Evolutionary conservation across 805 yeast species (phyloP), one percentile per base, ranked within the genome.

Genomic region (Hanseniaspora clermontiae): DNA sequence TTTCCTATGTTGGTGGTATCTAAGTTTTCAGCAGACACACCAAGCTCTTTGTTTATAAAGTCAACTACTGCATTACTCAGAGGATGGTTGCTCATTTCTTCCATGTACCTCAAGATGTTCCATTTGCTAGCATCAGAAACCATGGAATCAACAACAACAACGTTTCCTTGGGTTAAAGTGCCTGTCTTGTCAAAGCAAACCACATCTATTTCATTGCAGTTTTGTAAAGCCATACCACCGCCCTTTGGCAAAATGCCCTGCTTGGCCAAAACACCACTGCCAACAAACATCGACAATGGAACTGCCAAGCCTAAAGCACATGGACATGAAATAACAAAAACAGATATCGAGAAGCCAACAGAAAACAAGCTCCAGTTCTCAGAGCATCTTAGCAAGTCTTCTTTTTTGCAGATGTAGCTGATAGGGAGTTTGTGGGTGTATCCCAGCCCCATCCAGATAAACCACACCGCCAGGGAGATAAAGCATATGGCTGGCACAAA

Each of bases 281-380:
- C 93, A 12, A 85, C 88, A 70, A 82, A 84, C 43, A 85, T 66
- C 0, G 93, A 91, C 1, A 91, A 84, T 1, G 93, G 93, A 1
- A 91, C 93, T 27, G 93, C 93, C 24, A 85, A 71, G 1, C 91
- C 93, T 61, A 85, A 78, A 1, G 91, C 95, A 72, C 93, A 85
- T 1, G 95, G 95, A 65, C 95, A 85, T 0, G 91, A 91, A 51
- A 85, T 79, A 1, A 85, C 91, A 69, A 85, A 84, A 1, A 86
- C 91, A 0, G 90, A 79, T 60, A 85, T 82, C 1, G 89, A 79
- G 68, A 85, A 85, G 61, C 84, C 82, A 57, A 85, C 72, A 0
- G 90, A 81, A 89, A 91, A 85, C 12, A 84, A 77, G 0, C 77
- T 71, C 88, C 90, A 84, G 0, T 88, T 52, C 20, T 37, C 29